Conservation (phyloP, 164 flowering plant species). For the Aristolochia contorta region DNA sequence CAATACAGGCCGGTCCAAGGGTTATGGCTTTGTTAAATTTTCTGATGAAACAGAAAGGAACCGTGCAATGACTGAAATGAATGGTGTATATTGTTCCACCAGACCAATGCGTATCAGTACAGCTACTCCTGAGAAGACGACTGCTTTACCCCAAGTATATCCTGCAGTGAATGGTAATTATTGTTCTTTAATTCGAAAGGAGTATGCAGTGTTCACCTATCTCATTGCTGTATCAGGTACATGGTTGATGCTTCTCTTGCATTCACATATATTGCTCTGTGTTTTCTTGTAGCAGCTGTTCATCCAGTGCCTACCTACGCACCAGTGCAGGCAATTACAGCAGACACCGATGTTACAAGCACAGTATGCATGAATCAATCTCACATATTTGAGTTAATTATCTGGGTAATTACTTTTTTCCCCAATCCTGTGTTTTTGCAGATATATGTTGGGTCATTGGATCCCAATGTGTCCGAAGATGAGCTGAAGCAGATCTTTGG, state of each 20-base stretch:
- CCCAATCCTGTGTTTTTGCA: slow-evolving; percentile 16
- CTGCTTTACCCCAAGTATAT: slow-evolving; percentile 57
- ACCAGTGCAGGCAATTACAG: slow-evolving; percentile 46
- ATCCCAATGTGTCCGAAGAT: slow-evolving; percentile 80
- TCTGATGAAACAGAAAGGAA: slow-evolving; percentile 86
- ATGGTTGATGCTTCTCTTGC: no score
- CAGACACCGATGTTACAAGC: slow-evolving; percentile 69
- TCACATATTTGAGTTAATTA: no score
- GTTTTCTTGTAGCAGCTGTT: slow-evolving; percentile 34
- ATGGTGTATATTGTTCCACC: slow-evolving; percentile 85
- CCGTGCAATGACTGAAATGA: slow-evolving; percentile 94
- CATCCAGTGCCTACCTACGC: slow-evolving; percentile 69
- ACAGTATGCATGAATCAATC: no score
- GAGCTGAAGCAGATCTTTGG: slow-evolving; percentile 74
- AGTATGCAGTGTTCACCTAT: no score
- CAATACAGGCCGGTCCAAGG: slow-evolving; percentile 85
- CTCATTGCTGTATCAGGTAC: not conserved
- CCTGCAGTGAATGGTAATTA: slow-evolving; percentile 57
- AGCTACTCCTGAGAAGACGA: slow-evolving; percentile 85
- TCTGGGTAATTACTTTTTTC: no score
- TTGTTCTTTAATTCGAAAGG: not conserved
- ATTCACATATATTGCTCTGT: slow-evolving; percentile 1
- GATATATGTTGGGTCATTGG: slow-evolving; percentile 88
- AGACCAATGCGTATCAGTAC: slow-evolving; percentile 98
- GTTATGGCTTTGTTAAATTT: slow-evolving; percentile 98